Percentiles rank a stretch among this genome's conserved stretches.
Conservation (phyloP, 257 asterid species). For the Marsdenia floribunda region DNA sequence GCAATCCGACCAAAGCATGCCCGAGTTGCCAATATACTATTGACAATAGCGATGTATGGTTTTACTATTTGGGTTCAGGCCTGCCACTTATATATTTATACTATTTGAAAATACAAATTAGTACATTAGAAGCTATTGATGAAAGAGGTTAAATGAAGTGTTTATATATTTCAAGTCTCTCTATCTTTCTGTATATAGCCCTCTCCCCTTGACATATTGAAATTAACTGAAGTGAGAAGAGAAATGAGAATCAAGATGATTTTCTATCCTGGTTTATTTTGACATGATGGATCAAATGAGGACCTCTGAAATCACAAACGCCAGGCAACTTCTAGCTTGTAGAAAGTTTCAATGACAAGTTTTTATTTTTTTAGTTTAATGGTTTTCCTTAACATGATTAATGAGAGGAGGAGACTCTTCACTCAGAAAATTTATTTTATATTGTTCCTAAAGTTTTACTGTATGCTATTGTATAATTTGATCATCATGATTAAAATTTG, state of each 20-base stretch:
- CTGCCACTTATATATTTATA: constrained; percentile 5
- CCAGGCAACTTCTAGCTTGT: neutral
- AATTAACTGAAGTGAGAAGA: neutral
- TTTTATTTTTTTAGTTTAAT: neutral
- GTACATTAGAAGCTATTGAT: neutral
- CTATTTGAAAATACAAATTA: neutral
- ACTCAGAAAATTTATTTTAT: neutral
- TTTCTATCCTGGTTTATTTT: neutral
- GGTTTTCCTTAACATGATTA: neutral
- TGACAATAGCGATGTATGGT: constrained; percentile 74
- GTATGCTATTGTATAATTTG: neutral
- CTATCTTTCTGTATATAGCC: too few species aligned
- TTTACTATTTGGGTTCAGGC: constrained; percentile 2
- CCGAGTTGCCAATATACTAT: constrained; percentile 68
- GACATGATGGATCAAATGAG: neutral
- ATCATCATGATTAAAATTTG: neutral
- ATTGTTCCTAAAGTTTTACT: neutral
- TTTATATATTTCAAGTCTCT: neutral
- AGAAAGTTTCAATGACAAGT: neutral
- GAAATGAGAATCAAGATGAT: neutral
- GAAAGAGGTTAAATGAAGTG: neutral
- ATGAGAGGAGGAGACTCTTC: neutral
- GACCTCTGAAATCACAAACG: neutral
- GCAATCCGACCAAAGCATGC: constrained; percentile 87
- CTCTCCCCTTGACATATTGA: neutral